Base-by-base conservation (phyloP, 305 asterid species). In the Ruellia speciosa region DNA sequence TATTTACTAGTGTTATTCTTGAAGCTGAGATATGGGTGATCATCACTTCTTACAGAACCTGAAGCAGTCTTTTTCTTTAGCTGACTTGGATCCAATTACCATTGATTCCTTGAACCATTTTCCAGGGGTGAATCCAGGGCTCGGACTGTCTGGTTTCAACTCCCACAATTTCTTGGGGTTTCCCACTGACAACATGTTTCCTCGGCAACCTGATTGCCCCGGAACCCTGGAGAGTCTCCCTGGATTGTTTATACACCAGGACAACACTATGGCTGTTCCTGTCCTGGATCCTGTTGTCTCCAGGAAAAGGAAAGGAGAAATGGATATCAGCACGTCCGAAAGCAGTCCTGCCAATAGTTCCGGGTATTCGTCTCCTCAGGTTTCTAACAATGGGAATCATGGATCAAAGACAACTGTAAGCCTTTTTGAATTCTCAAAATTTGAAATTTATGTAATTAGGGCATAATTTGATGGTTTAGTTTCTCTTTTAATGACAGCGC, bases 261-360 rank as follows among this genome's bases (percentile, higher is more conserved):
- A 47, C 19, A n/a, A 16, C 8, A 0, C 0, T 3, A 16, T 14
- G 16, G 16, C 4, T 14, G 18, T 9, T 0, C 19, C 52, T 47
- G 48, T 43, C 48, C 2, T 0, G 48, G 48, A 43, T 2, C 52
- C 19, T 14, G 6, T 52, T 53, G 16, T 28, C 58, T 53, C 39
- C 41, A 24, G 17, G 58, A 53, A 53, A 14, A 53, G 58, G 31
- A 53, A 28, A 53, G 58, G 58, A 2, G 9, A n/a, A 2, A 14
- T 7, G 58, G 40, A 47, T 14, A 14, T n/a, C 19, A 47, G 18
- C 48, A 14, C 15, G 3, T 11, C 48, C 10, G 52, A 47, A 15
- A 14, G 52, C 19, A 47, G 52, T 12, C 16, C 49, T 0, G 49
- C 14, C 16, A 13, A 43, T n/a, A 43, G 16, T 6, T 43, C 49